Evolutionary conservation across 1,139 yeast species (phyloP), one percentile per base, ranked within the genome.

Genomic region (Eremothecium coryli): DNA sequence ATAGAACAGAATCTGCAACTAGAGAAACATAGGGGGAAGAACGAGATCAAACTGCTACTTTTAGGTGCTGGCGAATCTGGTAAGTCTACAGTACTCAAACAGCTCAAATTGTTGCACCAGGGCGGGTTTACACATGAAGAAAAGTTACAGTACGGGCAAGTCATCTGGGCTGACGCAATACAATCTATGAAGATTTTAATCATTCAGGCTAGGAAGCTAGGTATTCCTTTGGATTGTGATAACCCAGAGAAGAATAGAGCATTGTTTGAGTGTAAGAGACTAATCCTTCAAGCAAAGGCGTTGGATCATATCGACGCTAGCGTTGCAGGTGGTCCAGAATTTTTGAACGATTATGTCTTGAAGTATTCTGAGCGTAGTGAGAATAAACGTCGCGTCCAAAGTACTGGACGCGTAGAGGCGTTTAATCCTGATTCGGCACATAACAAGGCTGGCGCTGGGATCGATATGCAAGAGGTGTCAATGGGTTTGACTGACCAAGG

Each of bases 21-120:
- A 45, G 73, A 71, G 39, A 70, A 70, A 44, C 72, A 69, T 42
- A 62, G 65, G 38, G 74, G 65, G 31, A 66, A 61, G 42, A 69
- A 64, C 43, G 79, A 70, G 46, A 69, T 77, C 36, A 81, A 80
- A 53, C 64, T 88, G 39, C 60, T 88, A 31, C 62, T 86, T 13
- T 61, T 86, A 18, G 98, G 98, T 17, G 88, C 97, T 0, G 98
- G 98, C 5, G 99, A 90, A 59, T 77, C 90, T 37, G 98, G 99
- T 5, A 90, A 90, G 56, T 82, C 95, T 2, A 90, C 99, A 0
- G 94, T 90, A n/a, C 64, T 90, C 42, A 93, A 90, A 57, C 98
- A 93, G 56, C 73, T 90, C 74, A 74, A 82, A 48, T 64, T 90
- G 21, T 59, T 86, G 34, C 97, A 90, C 57, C 82, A 85, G 43